Evolutionary conservation across 768 basidiomycete species (phyloP), one percentile per base, ranked within the genome.

Genomic region (Psilocybe cubensis): DNA sequence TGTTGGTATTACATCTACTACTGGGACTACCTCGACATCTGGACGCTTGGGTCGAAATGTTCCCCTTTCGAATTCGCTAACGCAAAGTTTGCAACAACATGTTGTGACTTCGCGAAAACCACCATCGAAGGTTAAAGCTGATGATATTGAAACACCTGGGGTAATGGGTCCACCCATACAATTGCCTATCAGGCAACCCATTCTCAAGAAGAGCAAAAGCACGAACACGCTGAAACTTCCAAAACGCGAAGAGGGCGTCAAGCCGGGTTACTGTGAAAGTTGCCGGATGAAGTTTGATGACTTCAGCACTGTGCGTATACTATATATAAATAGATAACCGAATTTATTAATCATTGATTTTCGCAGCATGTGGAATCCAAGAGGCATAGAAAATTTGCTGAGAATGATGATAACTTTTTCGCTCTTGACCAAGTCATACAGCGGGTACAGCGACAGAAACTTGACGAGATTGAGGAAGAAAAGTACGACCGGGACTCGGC

Each of bases 251-350:
- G 94, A 96, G 74, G 87, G 86, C 17, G 85, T 82, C 60, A 98
- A 97, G 66, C 90, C 96, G 4, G 97, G 97, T 4, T 98, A 98
- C 72, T 99, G 97, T 71, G 97, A 99, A 73, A 96, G 94, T 69
- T 99, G 97, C 72, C 84, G 96, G 35, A 67, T 81, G 54, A 94
- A 94, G 71, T 99, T 96, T 67, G 87, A 89, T 0, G 89, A 96
- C 72, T 96, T 98, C 65, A 83, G 84, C 59, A 73, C 77, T 63
- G 96, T 97, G 64, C 67, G 87, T 38, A n/a, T 38, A 5, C n/a
- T 38, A 14, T 6, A 4, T 4, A 79, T 23, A 24, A 57, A 21
- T 52, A 29, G 49, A 27, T 31, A 7, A 25, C 18, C 56, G 53
- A 31, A 28, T 59, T 18, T 52, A 31, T 43, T 60, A 20, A 18